Evolutionary conservation across 2,329 filamentous ascomycete species (phyloP), one percentile per base, ranked within the genome.

Genomic region (Alternaria arborescens): DNA sequence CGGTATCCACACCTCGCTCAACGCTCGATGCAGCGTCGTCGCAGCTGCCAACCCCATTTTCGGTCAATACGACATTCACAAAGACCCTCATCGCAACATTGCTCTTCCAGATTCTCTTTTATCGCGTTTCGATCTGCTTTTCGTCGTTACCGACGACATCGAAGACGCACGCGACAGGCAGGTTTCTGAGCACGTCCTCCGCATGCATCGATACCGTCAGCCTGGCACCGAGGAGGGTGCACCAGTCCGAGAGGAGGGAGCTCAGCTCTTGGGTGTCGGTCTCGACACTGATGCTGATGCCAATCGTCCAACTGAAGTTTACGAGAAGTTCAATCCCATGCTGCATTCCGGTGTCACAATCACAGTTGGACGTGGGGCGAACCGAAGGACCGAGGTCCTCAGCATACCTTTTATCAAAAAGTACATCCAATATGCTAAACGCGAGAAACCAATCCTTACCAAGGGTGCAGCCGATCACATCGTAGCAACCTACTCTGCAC

Each of bases 321-420:
- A 91, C 76, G 94, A 99, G 78, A 99, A 98, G 79, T 98, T 91
- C 80, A 95, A 98, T 72, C 87, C 91, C 30, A 97, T 98, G 92
- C 86, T 99, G 42, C 95, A 99, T 75, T 91, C 93, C 10, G 95
- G 95, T 62, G 92, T 97, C 47, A 92, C 89, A 7, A 81, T 92
- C 16, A 92, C 89, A 4, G 85, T 89, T 12, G 91, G 91, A 10
- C 87, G 92, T 40, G 91, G 92, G 11, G 82, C 89, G 26, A 88
- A 88, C 69, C 91, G 91, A 78, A 90, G 91, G 66, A 88, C 91
- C 5, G 93, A 97, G 77, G 92, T 99, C 14, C 84, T 99, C 55
- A 97, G 92, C 81, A 97, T 99, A 62, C 92, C 94, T 0, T 99
- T 99, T 81, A 93, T 99, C 84, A 99, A 99, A 83, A 99, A 99